Evolutionary conservation across 2,329 filamentous ascomycete species (phyloP), one percentile per base, ranked within the genome.

Genomic region (Bipolaris zeicola): DNA sequence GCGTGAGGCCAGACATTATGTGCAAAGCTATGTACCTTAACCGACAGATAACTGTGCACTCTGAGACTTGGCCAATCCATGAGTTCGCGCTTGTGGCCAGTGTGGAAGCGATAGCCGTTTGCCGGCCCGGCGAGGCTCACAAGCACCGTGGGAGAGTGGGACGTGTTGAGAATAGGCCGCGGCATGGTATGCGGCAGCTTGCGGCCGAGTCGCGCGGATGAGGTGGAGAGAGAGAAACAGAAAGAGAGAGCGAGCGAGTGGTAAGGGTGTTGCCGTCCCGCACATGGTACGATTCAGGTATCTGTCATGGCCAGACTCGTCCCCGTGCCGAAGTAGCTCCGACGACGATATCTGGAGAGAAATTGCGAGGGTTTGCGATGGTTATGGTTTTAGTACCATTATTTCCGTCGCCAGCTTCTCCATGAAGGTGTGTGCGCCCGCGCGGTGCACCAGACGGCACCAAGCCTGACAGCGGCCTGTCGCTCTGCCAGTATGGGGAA

Each of bases 51-150:
- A 37, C 58, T 54, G 57, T 62, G 61, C 60, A 53, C 52, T 68
- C 52, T 68, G 64, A 66, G 62, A 69, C 69, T 64, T 69, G 61
- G 43, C 68, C 68, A 69, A 69, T 68, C 52, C 57, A 34, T 37
- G 37, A 41, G 45, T 24, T 28, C 41, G n/a, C 47, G 48, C 38
- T 50, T 41, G 39, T 33, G 44, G 49, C 49, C 36, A 48, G 36
- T 33, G 20, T 18, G 36, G 52, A 36, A 66, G 34, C 57, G 57
- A 57, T 59, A 26, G 50, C 41, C 57, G 51, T 52, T 54, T 47
- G 24, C 41, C 50, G 42, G 54, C 53, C 16, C 44, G 51, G 41
- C 22, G 36, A 52, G 42, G 45, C 24, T 34, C 22, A 43, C 38
- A 54, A 45, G 48, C 39, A 48, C 33, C 37, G 48, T 36, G 37